These are phyloP conservation scores for Penicillium sp. DNA, from an alignment of 2,329 filamentous ascomycete species.

Conservation along the genomic window DNA sequence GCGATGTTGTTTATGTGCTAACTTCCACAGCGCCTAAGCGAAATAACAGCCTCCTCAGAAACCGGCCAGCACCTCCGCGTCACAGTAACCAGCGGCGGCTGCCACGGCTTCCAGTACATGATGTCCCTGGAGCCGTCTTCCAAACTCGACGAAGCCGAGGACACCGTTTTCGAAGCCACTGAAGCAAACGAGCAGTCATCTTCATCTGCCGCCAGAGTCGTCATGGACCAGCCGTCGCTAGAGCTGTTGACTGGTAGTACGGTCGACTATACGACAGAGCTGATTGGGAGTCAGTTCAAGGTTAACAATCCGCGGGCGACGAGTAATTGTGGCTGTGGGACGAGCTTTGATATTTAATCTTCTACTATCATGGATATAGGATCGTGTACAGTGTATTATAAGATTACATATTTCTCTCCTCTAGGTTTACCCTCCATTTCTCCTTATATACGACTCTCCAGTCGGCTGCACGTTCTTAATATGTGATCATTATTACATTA, in stretches of 20 bases:
- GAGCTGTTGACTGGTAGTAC: constrained; percentile 90
- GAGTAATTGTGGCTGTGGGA: constrained; percentile 95
- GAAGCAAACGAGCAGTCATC: constrained; percentile 15
- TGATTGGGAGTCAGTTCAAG: constrained; percentile 94
- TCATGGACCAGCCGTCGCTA: constrained; percentile 82
- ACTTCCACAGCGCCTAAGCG: constrained; percentile 57
- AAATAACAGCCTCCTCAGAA: constrained; percentile 59
- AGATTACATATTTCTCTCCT: no score
- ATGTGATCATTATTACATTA: no score
- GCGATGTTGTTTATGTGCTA: background rate
- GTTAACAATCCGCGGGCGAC: constrained; percentile 90
- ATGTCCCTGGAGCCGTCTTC: constrained; percentile 70
- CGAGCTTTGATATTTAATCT: constrained; percentile 81
- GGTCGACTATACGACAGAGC: constrained; percentile 91
- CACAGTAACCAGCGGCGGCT: constrained; percentile 87
- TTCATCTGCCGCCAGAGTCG: constrained; percentile 64
- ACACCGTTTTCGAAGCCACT: constrained; percentile 77
- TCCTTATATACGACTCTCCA: no score
- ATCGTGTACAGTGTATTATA: no score
- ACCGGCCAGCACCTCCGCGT: constrained; percentile 84
- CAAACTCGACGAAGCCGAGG: constrained; percentile 66
- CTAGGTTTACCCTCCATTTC: no score
- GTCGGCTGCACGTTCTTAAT: no score
- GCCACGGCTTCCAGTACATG: constrained; percentile 95
- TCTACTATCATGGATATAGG: background rate